These are phyloP conservation scores for Penicillium soppii DNA, from an alignment of 495 filamentous ascomycete genomes.

Conservation along the genomic window DNA sequence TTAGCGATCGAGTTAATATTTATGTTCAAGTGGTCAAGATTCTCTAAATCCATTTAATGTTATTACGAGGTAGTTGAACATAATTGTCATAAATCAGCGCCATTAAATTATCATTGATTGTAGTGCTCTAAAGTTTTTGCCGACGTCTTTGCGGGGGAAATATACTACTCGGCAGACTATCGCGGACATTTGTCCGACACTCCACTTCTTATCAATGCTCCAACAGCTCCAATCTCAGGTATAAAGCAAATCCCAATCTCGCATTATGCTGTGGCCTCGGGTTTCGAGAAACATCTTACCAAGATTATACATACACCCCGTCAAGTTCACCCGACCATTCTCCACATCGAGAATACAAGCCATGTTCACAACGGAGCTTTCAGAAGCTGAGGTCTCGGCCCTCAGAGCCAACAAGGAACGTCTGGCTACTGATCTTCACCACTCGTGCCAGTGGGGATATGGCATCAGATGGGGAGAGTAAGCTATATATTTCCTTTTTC, in stretches of 20 bases:
- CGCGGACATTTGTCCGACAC: slow-evolving; percentile 7
- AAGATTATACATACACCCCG: background rate
- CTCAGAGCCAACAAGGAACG: slow-evolving; percentile 59
- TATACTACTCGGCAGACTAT: background rate
- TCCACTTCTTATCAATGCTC: slow-evolving; percentile 7
- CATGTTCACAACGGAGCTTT: slow-evolving; percentile 43
- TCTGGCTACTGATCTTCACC: slow-evolving; percentile 61
- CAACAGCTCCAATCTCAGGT: background rate
- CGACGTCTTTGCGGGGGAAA: slow-evolving; percentile 3
- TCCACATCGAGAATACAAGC: slow-evolving; percentile 24
- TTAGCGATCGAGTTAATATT: too few relatives aligned
- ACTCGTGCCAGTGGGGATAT: slow-evolving; percentile 66
- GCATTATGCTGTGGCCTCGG: background rate
- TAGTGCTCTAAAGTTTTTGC: too few relatives aligned
- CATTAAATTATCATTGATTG: too few relatives aligned
- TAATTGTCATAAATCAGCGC: too few relatives aligned
- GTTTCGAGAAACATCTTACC: background rate
- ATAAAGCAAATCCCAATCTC: background rate
- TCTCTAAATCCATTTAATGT: too few relatives aligned
- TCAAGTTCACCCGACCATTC: slow-evolving; percentile 10
- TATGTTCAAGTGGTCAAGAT: too few relatives aligned
- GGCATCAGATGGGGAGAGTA: slow-evolving; percentile 66
- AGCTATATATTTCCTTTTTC: slow-evolving; percentile 25
- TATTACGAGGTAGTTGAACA: too few relatives aligned
- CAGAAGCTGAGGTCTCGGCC: slow-evolving; percentile 39